Percentiles rank a stretch among this genome's conserved stretches.
These are phyloP conservation scores for Trapa incisa DNA, from an alignment of 345 rosid genomes.

Conservation along the genomic window DNA sequence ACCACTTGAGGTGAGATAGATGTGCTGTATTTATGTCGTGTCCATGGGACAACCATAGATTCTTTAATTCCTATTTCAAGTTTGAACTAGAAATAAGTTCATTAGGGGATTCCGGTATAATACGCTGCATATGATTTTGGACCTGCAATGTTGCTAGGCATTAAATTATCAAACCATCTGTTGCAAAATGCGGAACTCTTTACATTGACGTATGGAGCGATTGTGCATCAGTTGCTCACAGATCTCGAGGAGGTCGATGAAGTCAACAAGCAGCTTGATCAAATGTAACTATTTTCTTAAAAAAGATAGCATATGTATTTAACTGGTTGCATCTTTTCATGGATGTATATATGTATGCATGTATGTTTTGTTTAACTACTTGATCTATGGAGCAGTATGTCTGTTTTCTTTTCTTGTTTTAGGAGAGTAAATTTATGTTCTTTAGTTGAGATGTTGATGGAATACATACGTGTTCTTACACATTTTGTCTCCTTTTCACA, in stretches of 20 bases:
- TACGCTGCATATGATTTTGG: neutral
- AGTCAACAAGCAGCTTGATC: conserved; percentile 98
- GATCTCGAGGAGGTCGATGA: conserved; percentile 95
- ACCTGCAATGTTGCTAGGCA: neutral
- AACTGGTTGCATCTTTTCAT: neutral
- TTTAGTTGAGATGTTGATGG: too few species aligned
- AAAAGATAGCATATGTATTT: neutral
- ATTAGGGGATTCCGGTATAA: neutral
- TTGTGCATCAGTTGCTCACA: conserved; percentile 80
- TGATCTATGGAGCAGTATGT: neutral
- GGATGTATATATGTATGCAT: neutral
- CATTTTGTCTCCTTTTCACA: neutral
- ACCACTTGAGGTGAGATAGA: neutral
- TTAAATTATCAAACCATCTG: conserved; percentile 6
- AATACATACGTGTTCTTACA: too few species aligned
- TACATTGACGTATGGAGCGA: conserved; percentile 80
- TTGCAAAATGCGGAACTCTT: conserved; percentile 81
- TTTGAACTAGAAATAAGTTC: too few species aligned
- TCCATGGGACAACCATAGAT: too few species aligned
- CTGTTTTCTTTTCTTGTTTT: neutral
- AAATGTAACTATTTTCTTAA: conserved; percentile 34
- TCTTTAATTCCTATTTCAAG: too few species aligned
- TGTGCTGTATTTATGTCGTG: neutral
- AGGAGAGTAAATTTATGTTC: neutral
- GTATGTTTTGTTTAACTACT: neutral